Base-by-base conservation (phyloP, 441 rosid genomes). In the Populus trichocarpa region DNA sequence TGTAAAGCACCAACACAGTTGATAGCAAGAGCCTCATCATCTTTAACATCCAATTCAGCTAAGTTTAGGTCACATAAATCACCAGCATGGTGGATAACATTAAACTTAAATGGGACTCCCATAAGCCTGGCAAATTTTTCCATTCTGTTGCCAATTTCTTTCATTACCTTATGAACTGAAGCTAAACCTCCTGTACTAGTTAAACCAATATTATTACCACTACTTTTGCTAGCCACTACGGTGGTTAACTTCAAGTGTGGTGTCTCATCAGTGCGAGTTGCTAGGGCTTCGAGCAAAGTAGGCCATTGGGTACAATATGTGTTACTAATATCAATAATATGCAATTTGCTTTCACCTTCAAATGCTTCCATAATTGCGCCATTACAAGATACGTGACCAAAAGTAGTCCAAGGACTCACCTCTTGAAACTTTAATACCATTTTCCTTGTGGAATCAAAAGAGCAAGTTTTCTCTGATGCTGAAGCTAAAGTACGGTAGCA, bases 241-340 rank as follows among this genome's bases (percentile, higher is more conserved):
- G 97, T 91, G 6, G 98, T 96, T 8, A 96, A 89, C 81, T 89
- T 84, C 11, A 96, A 77, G 69, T 92, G 91, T 0, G 97, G 98
- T 3, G 98, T 89, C 75, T 96, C 99, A 70, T 91, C 97, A 20
- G 93, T 84, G 22, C 97, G 90, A 4, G 96, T 96, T 0, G 99
- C 99, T 28, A 96, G 85, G 32, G 99, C 94, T 88, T 96, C 98
- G 5, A 96, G 88, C 79, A 96, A 86, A 70, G 97, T 96, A 2
- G 99, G 99, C 97, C 99, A 96, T 73, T 94, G 99, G n/a, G 99
- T 93, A 87, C 98, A 96, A 75, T 83, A 92, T 20, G 97, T 96
- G 32, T 89, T 91, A 83, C 97, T 92, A 25, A 93, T 85, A 83
- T 96, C 98, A 28, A 96, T 80, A 22, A 96, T 93, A 75, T 96